Evolutionary conservation across 2,329 filamentous ascomycete species (phyloP), one percentile per base, ranked within the genome.

Genomic region (Pyricularia pennisetigena): DNA sequence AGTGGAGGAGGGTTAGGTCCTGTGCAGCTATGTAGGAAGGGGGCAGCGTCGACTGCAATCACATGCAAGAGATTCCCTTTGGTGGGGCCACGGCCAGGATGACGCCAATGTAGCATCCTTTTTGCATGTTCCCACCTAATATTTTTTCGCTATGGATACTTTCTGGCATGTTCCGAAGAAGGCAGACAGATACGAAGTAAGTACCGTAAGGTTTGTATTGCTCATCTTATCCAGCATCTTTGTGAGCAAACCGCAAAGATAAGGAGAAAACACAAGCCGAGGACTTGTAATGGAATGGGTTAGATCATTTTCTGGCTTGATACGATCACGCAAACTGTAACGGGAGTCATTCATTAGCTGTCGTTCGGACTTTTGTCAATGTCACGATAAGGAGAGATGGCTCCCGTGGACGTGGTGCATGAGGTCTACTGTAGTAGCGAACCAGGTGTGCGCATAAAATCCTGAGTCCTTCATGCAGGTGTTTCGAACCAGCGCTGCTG

Each of bases 1-100:
- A 12, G 32, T 35, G 32, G 32, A 35, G 32, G 32, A 35, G 32
- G 32, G 9, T 35, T 35, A 12, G 32, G 32, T 49, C 16, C 16
- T 49, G 16, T 49, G 41, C 41, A 49, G 41, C 32, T 35, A 6
- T 35, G 32, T 12, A 16, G 59, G 29, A 29, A 61, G 10, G 57
- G 57, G 23, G 14, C 23, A n/a, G n/a, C 57, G 8, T 3, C 23
- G 3, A 35, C 61, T n/a, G 29, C 23, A 68, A 68, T 68, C 67
- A 68, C 67, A 68, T 68, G 67, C 67, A 65, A 68, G 62, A 49
- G 5, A 28, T n/a, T 26, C 26, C 62, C 62, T 35, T 6, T 49
- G 41, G 41, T 49, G 41, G 41, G 16, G 20, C 8, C 41, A 20
- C 14, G 49, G 57, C 57, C 23, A 61, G 62, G 28, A 64, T 64